Conservation (phyloP, 768 basidiomycete genomes). For the Dictyophora rubrovolvata region DNA sequence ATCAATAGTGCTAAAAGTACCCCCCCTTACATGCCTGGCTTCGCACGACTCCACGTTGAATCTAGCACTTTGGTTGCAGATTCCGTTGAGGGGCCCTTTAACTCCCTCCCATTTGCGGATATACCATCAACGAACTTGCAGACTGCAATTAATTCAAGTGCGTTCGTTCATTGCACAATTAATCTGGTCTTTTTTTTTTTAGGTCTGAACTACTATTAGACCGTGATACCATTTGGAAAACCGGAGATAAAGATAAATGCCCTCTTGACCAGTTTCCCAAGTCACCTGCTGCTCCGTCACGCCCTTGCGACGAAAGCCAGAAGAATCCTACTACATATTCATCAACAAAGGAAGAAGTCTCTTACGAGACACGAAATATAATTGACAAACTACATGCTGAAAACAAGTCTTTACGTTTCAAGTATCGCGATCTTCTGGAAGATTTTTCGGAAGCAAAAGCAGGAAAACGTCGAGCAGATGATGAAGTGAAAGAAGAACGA, state of each 20-base stretch:
- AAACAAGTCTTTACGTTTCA: background rate
- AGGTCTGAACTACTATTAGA: background rate
- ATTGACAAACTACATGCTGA: background rate
- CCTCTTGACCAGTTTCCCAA: no score
- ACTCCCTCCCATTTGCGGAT: background rate
- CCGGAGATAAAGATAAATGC: background rate
- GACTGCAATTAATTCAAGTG: background rate
- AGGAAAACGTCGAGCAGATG: constrained; percentile 5
- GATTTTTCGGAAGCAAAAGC: constrained; percentile 1
- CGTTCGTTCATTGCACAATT: background rate
- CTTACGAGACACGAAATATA: background rate
- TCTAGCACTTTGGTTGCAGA: no score
- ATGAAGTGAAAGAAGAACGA: constrained; percentile 7
- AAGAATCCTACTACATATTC: background rate
- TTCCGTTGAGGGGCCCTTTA: no score
- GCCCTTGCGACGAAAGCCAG: background rate
- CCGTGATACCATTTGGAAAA: background rate
- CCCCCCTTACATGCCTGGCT: no score
- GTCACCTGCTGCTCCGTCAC: background rate
- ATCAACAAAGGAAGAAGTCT: background rate
- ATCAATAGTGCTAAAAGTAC: background rate
- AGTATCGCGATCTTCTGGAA: background rate
- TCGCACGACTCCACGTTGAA: no score
- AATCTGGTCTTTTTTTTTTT: background rate
- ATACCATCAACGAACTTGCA: background rate